Percentiles rank a stretch among this genome's conserved stretches.
Evolutionary conservation across 2,329 filamentous ascomycete species (phyloP).

Genomic region (Cadophora luteo-olivacea): DNA sequence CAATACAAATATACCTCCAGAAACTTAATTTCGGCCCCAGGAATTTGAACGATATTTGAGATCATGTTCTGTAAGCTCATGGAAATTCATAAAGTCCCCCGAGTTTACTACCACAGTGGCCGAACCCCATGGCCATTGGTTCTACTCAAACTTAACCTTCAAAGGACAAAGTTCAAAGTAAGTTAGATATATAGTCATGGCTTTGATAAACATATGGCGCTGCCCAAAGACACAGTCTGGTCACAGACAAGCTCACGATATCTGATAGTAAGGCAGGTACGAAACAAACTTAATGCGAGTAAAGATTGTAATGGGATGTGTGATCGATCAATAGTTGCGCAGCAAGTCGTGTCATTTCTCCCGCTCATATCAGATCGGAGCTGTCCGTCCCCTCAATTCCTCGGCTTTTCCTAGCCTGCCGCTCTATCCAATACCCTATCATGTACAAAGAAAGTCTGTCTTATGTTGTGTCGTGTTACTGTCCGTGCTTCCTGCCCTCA

Average conservation of each 20-base stretch:
- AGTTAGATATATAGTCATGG: no score
- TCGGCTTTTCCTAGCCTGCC: conserved; percentile 10
- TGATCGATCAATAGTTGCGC: conserved; percentile 3
- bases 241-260: not conserved
- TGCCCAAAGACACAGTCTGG: not conserved
- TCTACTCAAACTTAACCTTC: no score
- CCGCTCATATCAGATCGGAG: not conserved
- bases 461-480: not conserved
- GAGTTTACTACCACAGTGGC: no score
- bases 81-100: no score
- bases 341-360: conserved; percentile 11
- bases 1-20: no score
- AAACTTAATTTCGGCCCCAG: no score
- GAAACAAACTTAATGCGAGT: not conserved
- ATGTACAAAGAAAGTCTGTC: conserved; percentile 24
- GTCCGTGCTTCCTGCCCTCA: not conserved
- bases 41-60: no score
- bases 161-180: not conserved
- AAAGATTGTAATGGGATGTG: not conserved
- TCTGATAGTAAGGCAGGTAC: not conserved
- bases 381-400: conserved; percentile 12
- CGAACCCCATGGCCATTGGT: no score
- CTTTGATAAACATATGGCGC: not conserved
- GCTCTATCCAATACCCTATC: conserved; percentile 31
- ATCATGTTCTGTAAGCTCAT: no score